Evolutionary conservation across 2,329 filamentous ascomycete species (phyloP).

Genomic region (Domatiomyces globalis): DNA sequence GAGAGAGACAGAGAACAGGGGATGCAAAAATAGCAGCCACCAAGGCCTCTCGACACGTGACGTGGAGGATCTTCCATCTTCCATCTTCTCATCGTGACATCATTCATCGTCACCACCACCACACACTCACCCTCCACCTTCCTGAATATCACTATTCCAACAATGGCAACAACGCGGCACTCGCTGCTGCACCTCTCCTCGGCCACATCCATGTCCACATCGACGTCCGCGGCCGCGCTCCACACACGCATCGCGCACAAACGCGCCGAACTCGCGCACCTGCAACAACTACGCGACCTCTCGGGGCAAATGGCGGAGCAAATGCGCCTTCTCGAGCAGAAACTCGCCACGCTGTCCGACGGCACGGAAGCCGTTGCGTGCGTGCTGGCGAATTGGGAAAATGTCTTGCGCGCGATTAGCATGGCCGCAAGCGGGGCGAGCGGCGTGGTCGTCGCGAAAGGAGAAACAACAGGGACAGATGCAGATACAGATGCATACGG

Average conservation of each 20-base stretch:
- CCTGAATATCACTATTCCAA: not conserved
- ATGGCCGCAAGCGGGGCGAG: conserved; percentile 46
- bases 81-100: too few species aligned
- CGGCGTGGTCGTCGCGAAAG: not conserved
- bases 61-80: too few species aligned
- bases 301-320: conserved; percentile 48
- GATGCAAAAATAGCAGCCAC: too few species aligned
- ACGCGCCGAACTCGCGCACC: conserved; percentile 47
- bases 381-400: conserved; percentile 55
- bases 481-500: conserved; percentile 3
- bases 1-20: too few species aligned
- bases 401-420: conserved; percentile 48
- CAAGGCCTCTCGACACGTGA: too few species aligned
- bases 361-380: conserved; percentile 52
- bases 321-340: conserved; percentile 48
- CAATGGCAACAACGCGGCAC: not conserved
- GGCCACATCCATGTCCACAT: not conserved
- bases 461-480: not conserved
- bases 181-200: conserved; percentile 6
- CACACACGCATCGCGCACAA: conserved; percentile 49
- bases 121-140: too few species aligned
- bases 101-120: too few species aligned
- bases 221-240: conserved; percentile 38
- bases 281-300: conserved; percentile 47
- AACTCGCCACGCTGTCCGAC: conserved; percentile 45